A percentile compares a stretch with the other conserved stretches of the same genome.
phyloP scores from a whole-genome alignment of 2,329 filamentous ascomycete species.

The Pseudocercospora crystallina region DNA sequence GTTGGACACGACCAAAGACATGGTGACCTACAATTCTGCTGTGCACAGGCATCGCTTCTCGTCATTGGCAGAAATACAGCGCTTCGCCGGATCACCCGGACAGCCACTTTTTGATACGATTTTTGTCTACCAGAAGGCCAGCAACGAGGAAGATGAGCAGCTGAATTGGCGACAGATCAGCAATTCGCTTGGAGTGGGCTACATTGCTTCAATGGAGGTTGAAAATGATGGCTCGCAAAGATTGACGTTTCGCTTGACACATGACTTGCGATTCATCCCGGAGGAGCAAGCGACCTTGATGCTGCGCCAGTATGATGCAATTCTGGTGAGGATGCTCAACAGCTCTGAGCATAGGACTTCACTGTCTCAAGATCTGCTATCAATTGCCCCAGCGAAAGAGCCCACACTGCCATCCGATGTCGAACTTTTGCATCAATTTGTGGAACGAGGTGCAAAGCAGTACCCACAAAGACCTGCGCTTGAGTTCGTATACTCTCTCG shows the following conservation, averaged over 20 bases:
- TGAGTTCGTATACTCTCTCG: slow-evolving; percentile 61
- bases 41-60: slow-evolving; percentile 71
- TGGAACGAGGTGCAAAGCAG: slow-evolving; percentile 61
- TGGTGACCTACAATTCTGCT: slow-evolving; percentile 65
- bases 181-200: slow-evolving; percentile 72
- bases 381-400: slow-evolving; percentile 64
- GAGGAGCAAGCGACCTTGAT: slow-evolving; percentile 65
- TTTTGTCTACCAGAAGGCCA: slow-evolving; percentile 72
- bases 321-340: slow-evolving; percentile 59
- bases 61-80: slow-evolving; percentile 70
- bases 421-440: slow-evolving; percentile 71
- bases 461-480: slow-evolving; percentile 66
- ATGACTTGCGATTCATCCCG: slow-evolving; percentile 64
- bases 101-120: slow-evolving; percentile 77
- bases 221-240: slow-evolving; percentile 53
- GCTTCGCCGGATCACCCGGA: slow-evolving; percentile 65
- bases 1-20: slow-evolving; percentile 56
- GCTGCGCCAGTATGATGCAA: slow-evolving; percentile 68
- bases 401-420: slow-evolving; percentile 58
- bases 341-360: neutral
- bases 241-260: slow-evolving; percentile 66
- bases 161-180: slow-evolving; percentile 60
- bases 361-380: slow-evolving; percentile 35
- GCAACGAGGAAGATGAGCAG: slow-evolving; percentile 11
- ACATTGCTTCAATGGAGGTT: slow-evolving; percentile 77